Evolutionary conservation across 345 rosid species (phyloP), one percentile per base, ranked within the genome.

Genomic region (Dipteronia dyeriana): DNA sequence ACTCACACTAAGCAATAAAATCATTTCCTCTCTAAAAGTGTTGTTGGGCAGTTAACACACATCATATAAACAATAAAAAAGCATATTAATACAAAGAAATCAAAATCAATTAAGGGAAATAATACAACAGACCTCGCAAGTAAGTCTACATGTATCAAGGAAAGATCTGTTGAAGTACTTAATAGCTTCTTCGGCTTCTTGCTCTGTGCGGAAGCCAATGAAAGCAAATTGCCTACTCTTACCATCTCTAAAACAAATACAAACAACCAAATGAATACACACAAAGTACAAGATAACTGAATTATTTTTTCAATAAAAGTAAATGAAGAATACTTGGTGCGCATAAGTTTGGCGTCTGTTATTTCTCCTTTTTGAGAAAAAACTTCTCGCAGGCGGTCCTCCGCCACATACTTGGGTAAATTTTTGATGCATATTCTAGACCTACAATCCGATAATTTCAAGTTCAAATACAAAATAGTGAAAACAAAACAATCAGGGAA

Each of bases 311-410:
- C 78, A 75, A n/a, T 69, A 41, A 20, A 62, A 31, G 39, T 9
- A 20, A 29, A 22, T 4, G 1, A 65, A 53, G 8, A 62, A 41
- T 87, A 95, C 99, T 62, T 82, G 79, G 97, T 86, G 31, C 97
- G 94, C 87, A 93, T 88, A 29, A 91, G 83, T 85, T 87, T 92
- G 41, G 86, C 90, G 49, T 94, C 98, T 0, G 95, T 96, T 49
- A 92, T 82, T 81, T 96, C 98, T 74, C 97, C 98, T 70, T 90
- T 94, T 86, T 82, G 84, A 2, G 99, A 92, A 77, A 92, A 92
- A 29, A 83, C 19, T 26, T 90, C 94, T 6, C 93, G 87, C 41
- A 96, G 85, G 25, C 90, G 89, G 69, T 87, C 92, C 85, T 87
- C 98, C 13, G 79, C 77, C 63, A 88, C 86, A 73, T 86, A 79